Evolutionary conservation across 345 rosid genomes (phyloP), one percentile per base, ranked within the genome.

Genomic region (Aquilaria yunnanensis): DNA sequence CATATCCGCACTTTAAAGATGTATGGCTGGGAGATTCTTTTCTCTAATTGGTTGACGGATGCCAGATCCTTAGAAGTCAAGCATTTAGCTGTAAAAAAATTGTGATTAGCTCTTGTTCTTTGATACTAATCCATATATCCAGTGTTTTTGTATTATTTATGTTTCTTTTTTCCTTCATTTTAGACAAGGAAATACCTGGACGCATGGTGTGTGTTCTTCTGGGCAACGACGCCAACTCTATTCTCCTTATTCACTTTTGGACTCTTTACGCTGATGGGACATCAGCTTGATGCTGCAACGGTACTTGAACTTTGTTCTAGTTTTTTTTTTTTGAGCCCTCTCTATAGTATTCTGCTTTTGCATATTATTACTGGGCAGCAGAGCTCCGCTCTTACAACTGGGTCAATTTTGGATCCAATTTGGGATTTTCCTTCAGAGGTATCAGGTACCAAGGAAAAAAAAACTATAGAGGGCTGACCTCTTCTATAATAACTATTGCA

Each of bases 181-280:
- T 74, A 92, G 93, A 85, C 98, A 14, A 74, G 98, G 61, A 92
- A 92, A 76, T 89, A 87, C 72, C 75, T 92, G 83, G 98, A 92
- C 79, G 98, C 97, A 8, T 92, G 96, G 98, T 87, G 98, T 73
- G 96, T 92, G 47, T 92, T 92, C 87, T 92, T 92, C 72, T 92
- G 96, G 97, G 98, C 96, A 32, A 85, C 97, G 67, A 92, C 97
- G 67, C 98, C 96, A 56, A 81, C 91, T 63, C 98, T 92, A 63
- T 92, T 84, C 76, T 92, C 97, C 61, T 70, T 92, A 48, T 84
- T 65, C 75, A 89, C 97, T 31, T 92, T 92, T 78, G 97, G 97
- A 61, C 90, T 89, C 61, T 85, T 66, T 70, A 70, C 89, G 31
- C 67, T 92, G 75, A 83, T 87, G 98, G 98, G 98, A 48, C 86